Evolutionary conservation across 2,329 filamentous ascomycete species (phyloP), one percentile per base, ranked within the genome.

Genomic region (Lithohypha guttulata): DNA sequence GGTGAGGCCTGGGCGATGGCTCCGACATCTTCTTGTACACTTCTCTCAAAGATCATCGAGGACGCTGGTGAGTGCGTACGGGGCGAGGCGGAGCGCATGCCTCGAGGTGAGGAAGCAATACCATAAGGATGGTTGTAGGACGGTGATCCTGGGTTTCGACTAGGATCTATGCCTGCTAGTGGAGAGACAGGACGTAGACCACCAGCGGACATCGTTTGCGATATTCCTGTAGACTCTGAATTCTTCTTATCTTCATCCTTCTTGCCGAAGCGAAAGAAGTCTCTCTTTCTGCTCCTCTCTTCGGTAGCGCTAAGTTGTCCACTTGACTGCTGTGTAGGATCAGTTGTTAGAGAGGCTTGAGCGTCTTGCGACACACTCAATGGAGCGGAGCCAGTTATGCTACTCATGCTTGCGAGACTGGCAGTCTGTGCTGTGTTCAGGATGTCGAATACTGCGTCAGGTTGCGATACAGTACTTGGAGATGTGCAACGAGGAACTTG

Each of bases 1-100:
- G 84, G 79, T 2, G 84, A 89, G 45, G 73, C 77, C 44, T 85
- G 81, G 27, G 73, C 65, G n/a, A 76, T 62, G 3, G 73, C 54
- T n/a, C n/a, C n/a, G 20, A 73, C 67, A 53, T 75, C 75, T 54
- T 95, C 87, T 60, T 95, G 89, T 17, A 96, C 89, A 58, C 87
- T 84, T 54, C 89, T 82, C 66, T 96, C 89, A 57, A 96, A 96
- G 53, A 96, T 95, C 52, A 73, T 67, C 33, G 73, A 75, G 14
- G 73, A 75, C 0, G 85, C 83, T 10, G 87, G 84, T 14, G 85
- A 93, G 38, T 80, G 75, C 30, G 87, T 62, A 34, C 81, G 73
- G 3, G 85, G 81, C 6, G 85, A 89, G 7, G 75, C 72, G 9
- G 80, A 79, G 51, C 68, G 68, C 30, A 84, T 62, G 36, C 73